Evolutionary conservation across 495 filamentous ascomycete species (phyloP).

Genomic region (Tirmania nivea): DNA sequence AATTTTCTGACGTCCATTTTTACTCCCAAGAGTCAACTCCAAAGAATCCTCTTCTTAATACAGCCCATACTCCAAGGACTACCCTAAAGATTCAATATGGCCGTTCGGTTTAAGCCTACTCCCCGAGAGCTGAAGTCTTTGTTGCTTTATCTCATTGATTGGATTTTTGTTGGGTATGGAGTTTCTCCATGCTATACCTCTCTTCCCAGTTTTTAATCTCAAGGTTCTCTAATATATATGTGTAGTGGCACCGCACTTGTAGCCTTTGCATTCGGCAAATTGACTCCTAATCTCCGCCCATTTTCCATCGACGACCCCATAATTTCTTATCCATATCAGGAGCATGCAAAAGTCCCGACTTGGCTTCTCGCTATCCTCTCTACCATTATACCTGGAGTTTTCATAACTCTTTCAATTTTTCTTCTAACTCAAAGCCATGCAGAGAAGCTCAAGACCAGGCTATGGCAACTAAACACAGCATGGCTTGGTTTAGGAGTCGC

Average conservation of each 20-base stretch:
- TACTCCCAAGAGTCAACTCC: too few species aligned
- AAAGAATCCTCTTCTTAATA: too few species aligned
- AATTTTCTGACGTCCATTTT: too few species aligned
- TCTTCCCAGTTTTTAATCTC: too few species aligned
- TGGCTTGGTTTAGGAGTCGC: constrained; percentile 51
- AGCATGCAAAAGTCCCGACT: not conserved
- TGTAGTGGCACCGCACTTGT: not conserved
- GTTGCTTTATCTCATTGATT: not conserved
- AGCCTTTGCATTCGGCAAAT: not conserved
- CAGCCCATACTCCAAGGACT: too few species aligned
- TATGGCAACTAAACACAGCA: constrained; percentile 73
- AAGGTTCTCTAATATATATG: not conserved
- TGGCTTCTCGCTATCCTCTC: not conserved
- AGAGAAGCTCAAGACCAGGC: constrained; percentile 33
- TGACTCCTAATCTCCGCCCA: not conserved
- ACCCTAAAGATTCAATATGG: too few species aligned
- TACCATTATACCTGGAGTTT: not conserved
- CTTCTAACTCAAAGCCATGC: not conserved
- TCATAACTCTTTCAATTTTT: not conserved
- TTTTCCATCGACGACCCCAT: not conserved
- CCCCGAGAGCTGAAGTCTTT: not conserved
- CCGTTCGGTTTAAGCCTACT: not conserved
- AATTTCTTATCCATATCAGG: not conserved
- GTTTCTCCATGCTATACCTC: too few species aligned
- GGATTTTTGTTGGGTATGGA: not conserved